Percentiles rank a stretch among this genome's conserved stretches.
phyloP scores from a whole-genome alignment of 202 grass and related monocot species.

The Setaria italica region DNA sequence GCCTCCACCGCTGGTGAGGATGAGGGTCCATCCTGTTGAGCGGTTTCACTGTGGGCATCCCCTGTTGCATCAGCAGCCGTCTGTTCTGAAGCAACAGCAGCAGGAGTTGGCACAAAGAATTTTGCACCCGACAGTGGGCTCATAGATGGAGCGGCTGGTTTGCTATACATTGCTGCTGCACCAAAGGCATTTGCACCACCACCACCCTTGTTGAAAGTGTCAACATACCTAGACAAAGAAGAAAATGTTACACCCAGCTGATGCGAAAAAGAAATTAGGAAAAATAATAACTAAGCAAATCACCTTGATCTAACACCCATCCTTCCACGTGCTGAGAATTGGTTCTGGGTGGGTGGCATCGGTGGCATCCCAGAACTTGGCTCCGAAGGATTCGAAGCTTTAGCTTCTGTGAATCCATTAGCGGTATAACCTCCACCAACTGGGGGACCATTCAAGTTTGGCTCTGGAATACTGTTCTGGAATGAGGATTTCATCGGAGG shows the following conservation, averaged over 20 bases:
- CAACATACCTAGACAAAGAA: slow-evolving; percentile 68
- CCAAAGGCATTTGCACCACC: slow-evolving; percentile 47
- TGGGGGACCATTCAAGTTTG: slow-evolving; percentile 48
- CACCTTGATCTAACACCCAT: slow-evolving; percentile 91
- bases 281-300: slow-evolving; percentile 12
- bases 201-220: slow-evolving; percentile 94
- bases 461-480: slow-evolving; percentile 61
- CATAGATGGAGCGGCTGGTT: slow-evolving; percentile 57
- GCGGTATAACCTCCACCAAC: slow-evolving; percentile 40
- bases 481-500: slow-evolving; percentile 71
- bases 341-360: slow-evolving; percentile 86
- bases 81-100: slow-evolving; percentile 42
- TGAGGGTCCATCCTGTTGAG: slow-evolving; percentile 29
- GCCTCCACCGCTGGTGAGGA: slow-evolving; percentile 38
- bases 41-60: slow-evolving; percentile 27
- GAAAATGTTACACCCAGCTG: neutral
- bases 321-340: slow-evolving; percentile 80
- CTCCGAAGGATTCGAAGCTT: slow-evolving; percentile 49
- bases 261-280: neutral
- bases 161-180: slow-evolving; percentile 51
- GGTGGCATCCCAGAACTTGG: slow-evolving; percentile 66
- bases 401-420: slow-evolving; percentile 48
- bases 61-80: slow-evolving; percentile 11
- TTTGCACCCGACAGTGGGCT: slow-evolving; percentile 61
- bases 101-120: slow-evolving; percentile 74